Percentiles rank a stretch among this genome's conserved stretches.
phyloP scores from a whole-genome alignment of 2,329 filamentous ascomycete genomes.

The Sporothrix euskadiensis region DNA sequence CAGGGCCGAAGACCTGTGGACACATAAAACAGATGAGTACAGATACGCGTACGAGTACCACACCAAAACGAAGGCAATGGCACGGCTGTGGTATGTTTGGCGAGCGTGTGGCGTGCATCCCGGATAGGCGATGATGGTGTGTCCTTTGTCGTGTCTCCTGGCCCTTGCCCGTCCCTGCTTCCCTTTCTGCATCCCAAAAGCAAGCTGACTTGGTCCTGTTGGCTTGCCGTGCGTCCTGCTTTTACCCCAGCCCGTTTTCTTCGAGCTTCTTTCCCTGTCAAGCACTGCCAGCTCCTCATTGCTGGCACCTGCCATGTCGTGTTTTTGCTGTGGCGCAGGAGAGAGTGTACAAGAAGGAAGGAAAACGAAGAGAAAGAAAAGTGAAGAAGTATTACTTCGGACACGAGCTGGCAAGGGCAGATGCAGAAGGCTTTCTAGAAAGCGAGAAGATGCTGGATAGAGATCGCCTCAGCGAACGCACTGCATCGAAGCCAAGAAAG shows the following conservation, averaged over 20 bases:
- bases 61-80: neutral
- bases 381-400: too few species aligned
- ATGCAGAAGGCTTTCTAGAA: neutral
- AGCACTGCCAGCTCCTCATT: neutral
- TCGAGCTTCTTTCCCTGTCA: neutral
- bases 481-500: too few species aligned
- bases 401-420: too few species aligned
- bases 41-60: neutral
- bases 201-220: neutral
- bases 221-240: neutral
- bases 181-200: too few species aligned
- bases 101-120: neutral
- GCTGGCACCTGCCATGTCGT: slow-evolving; percentile 12
- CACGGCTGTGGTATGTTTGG: slow-evolving; percentile 3
- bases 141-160: neutral
- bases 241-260: neutral
- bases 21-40: neutral
- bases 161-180: neutral
- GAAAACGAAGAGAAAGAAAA: neutral
- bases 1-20: neutral
- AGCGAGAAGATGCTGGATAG: neutral
- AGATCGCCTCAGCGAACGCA: too few species aligned
- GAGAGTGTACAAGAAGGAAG: neutral
- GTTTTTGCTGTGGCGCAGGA: slow-evolving; percentile 17
- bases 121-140: neutral